Conservation (phyloP, 2,329 filamentous ascomycete genomes). For the Immersiporthe knoxdaviesiana region DNA sequence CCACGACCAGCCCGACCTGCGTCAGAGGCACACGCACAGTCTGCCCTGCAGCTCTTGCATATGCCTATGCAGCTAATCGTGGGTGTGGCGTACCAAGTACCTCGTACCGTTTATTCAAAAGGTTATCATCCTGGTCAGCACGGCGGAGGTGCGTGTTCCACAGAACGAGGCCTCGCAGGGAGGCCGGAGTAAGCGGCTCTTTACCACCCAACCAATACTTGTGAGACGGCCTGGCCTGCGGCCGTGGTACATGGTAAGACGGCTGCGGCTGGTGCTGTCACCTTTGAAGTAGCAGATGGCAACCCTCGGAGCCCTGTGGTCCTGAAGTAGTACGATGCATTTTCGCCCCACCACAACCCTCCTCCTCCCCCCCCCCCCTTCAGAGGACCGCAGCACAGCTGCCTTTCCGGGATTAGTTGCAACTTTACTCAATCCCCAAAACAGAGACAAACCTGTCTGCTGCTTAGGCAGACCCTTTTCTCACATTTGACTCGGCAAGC, state of each 20-base stretch:
- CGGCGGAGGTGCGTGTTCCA: background rate
- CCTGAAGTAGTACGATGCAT: slow-evolving; percentile 9
- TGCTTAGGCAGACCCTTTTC: background rate
- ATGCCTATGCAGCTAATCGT: slow-evolving; percentile 20
- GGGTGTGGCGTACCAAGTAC: background rate
- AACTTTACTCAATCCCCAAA: background rate
- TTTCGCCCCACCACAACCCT: slow-evolving; percentile 1
- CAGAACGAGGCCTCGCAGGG: background rate
- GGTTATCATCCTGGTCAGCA: slow-evolving; percentile 1
- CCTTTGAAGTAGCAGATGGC: slow-evolving; percentile 17
- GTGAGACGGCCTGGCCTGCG: slow-evolving; percentile 5
- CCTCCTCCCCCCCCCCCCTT: background rate
- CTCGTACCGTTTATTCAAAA: background rate
- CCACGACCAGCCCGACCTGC: slow-evolving; percentile 22
- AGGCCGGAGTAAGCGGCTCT: slow-evolving; percentile 4
- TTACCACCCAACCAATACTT: slow-evolving; percentile 8
- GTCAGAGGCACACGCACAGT: slow-evolving; percentile 17
- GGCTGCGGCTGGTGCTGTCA: slow-evolving; percentile 20
- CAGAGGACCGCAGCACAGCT: slow-evolving; percentile 10
- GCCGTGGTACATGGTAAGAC: slow-evolving; percentile 18
- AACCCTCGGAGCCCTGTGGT: slow-evolving; percentile 25
- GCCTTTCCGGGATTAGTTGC: slow-evolving; percentile 16
- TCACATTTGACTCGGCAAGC: background rate
- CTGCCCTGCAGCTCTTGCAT: slow-evolving; percentile 24
- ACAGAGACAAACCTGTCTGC: background rate